Evolutionary conservation across 2,329 filamentous ascomycete genomes (phyloP).

Genomic region (Emmonsia crescens): DNA sequence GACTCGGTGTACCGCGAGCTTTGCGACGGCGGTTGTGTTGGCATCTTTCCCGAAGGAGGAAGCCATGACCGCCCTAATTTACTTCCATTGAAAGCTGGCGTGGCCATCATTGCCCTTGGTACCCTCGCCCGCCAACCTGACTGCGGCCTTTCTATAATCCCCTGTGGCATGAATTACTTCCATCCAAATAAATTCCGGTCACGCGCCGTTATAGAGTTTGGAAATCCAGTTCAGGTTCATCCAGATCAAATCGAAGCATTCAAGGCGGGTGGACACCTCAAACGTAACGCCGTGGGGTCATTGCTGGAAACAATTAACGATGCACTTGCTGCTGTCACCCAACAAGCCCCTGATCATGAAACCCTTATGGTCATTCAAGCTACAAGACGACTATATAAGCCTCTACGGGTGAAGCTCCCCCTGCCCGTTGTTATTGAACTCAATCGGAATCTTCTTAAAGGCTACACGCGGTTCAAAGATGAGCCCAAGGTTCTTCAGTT

Average conservation of each 20-base stretch:
- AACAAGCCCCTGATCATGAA: constrained; percentile 77
- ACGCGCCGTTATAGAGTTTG: constrained; percentile 76
- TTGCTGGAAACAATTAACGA: constrained; percentile 69
- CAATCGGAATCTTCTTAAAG: constrained; percentile 68
- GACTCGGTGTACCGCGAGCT: constrained; percentile 70
- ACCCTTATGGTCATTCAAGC: constrained; percentile 79
- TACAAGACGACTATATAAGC: constrained; percentile 74
- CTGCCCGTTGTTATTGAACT: constrained; percentile 77
- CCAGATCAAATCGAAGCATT: constrained; percentile 66
- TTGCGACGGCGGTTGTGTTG: constrained; percentile 66
- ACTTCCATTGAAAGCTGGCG: constrained; percentile 73
- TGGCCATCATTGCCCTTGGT: constrained; percentile 82
- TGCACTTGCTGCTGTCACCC: constrained; percentile 67
- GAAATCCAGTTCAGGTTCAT: constrained; percentile 65
- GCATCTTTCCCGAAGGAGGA: constrained; percentile 81
- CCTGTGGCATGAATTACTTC: constrained; percentile 93
- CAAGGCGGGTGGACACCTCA: constrained; percentile 50
- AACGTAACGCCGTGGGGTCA: constrained; percentile 65
- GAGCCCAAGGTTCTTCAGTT: constrained; percentile 63
- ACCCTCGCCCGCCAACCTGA: constrained; percentile 63
- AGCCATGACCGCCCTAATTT: constrained; percentile 79
- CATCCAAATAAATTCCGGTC: constrained; percentile 87
- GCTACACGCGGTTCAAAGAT: constrained; percentile 73
- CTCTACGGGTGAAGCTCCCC: constrained; percentile 72
- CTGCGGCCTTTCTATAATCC: constrained; percentile 75